Base-by-base conservation (phyloP, 1,284 basidiomycete species). In the Pisolithus thermaeus region DNA sequence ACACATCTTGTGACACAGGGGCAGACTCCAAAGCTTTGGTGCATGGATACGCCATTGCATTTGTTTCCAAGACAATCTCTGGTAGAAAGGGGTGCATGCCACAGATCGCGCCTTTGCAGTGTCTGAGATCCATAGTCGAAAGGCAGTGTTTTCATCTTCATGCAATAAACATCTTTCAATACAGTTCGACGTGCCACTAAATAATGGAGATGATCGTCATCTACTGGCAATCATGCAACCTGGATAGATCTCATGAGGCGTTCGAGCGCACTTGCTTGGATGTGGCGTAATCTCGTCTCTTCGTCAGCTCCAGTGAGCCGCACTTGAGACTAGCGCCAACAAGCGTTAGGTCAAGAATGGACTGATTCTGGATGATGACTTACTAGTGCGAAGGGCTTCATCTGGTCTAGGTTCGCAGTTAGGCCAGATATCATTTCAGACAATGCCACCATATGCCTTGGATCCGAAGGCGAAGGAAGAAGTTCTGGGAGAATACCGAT, bases 401-500 rank as follows among this genome's bases (percentile, higher is more conserved):
- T 70, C 52, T 75, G 77, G 58, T 87, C 83, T 30, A 85, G 74
- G 37, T 80, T 71, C 28, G 69, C 69, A 47, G 88, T 77, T 53
- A 93, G 64, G 14, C 75, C 76, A 2, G 78, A 74, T 38, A 83
- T 78, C 84, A 92, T 92, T 59, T 85, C 83, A 23, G 83, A 78
- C 30, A 89, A 65, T 1, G 89, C 88, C 11, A 85, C 84, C 47
- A 70, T 74, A 61, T 88, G 85, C 45, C 81, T 75, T 16, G 76
- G 67, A 58, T 89, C 81, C 22, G 71, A 67, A 14, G 76, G 74
- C 54, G 79, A 71, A 46, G 77, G 72, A 28, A 87, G 67, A 2
- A 90, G 72, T 50, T 88, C 84, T 0, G 91, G 90, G 1, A 94
- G 69, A 23, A 87, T 70, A 7, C 77, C 75, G 48, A 93, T 79